These are phyloP conservation scores for Acacia melanoxylon DNA, from an alignment of 306 rosid species.

Conservation along the genomic window DNA sequence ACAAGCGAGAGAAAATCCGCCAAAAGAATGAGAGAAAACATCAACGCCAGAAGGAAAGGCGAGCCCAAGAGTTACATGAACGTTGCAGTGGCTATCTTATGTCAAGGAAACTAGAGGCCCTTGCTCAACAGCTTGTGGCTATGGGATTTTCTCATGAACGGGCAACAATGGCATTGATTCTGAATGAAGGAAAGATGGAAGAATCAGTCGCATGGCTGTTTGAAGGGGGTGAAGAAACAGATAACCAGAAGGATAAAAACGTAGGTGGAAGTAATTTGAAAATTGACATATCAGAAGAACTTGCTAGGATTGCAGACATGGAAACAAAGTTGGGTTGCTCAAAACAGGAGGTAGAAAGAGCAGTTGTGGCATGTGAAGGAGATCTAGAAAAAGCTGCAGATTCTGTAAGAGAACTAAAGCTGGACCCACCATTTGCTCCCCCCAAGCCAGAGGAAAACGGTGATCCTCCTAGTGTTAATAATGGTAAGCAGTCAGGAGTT, in stretches of 20 bases:
- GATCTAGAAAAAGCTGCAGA: constrained; percentile 84
- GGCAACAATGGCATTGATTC: constrained; percentile 74
- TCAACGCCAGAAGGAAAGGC: constrained; percentile 90
- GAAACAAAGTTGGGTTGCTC: constrained; percentile 61
- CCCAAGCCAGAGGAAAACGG: constrained; percentile 71
- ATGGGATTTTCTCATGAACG: constrained; percentile 88
- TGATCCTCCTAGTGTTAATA: constrained; percentile 52
- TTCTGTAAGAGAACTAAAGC: constrained; percentile 59
- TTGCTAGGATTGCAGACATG: constrained; percentile 64
- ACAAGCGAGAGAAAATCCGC: constrained; percentile 86
- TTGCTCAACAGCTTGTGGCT: constrained; percentile 79
- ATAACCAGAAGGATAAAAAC: constrained; percentile 42
- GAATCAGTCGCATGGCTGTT: constrained; percentile 80
- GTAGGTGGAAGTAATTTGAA: constrained; percentile 54
- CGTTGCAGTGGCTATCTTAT: constrained; percentile 77
- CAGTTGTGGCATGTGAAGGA: constrained; percentile 77
- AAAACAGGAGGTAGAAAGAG: constrained; percentile 90
- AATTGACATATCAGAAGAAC: constrained; percentile 90
- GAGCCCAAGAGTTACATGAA: constrained; percentile 88
- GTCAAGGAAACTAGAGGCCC: constrained; percentile 90
- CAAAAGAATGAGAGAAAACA: constrained; percentile 87
- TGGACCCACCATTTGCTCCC: constrained; percentile 50
- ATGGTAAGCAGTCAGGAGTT: constrained; percentile 54
- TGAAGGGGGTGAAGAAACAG: constrained; percentile 71
- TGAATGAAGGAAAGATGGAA: constrained; percentile 84